Evolutionary conservation across 1,139 yeast species (phyloP).

Genomic region (Candida labiduridarum): DNA sequence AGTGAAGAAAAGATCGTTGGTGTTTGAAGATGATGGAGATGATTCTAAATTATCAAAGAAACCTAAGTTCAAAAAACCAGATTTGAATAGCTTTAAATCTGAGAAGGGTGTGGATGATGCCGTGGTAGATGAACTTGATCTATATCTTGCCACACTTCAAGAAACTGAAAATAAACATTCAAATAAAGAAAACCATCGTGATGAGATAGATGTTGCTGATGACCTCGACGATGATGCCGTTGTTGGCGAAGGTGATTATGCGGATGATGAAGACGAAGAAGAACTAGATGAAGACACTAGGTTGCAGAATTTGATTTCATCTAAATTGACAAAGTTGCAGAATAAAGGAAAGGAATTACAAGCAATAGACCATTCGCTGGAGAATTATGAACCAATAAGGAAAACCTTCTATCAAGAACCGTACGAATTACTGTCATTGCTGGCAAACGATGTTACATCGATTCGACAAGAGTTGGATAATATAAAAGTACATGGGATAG

Average conservation of each 20-base stretch:
- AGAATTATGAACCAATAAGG: conserved; percentile 55
- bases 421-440: conserved; percentile 48
- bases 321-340: conserved; percentile 33
- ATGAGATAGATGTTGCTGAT: not conserved
- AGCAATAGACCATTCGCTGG: conserved; percentile 46
- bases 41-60: conserved; percentile 20
- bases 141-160: conserved; percentile 16
- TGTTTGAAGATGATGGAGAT: conserved; percentile 23
- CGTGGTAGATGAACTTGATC: conserved; percentile 26
- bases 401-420: conserved; percentile 70
- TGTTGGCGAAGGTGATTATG: conserved; percentile 5
- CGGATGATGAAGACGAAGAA: conserved; percentile 9
- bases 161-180: conserved; percentile 2
- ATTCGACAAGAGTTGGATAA: conserved; percentile 63
- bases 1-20: conserved; percentile 11
- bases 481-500: conserved; percentile 57
- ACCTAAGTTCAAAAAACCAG: conserved; percentile 31
- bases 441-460: conserved; percentile 54
- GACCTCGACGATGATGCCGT: conserved; percentile 8
- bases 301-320: conserved; percentile 26
- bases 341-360: conserved; percentile 38
- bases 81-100: not conserved
- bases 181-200: not conserved
- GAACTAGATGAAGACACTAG: conserved; percentile 24
- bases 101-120: conserved; percentile 13